Percentiles rank a stretch among this genome's conserved stretches.
Conservation (phyloP, 2,329 filamentous ascomycete genomes). For the Sordariomycetes sp. region DNA sequence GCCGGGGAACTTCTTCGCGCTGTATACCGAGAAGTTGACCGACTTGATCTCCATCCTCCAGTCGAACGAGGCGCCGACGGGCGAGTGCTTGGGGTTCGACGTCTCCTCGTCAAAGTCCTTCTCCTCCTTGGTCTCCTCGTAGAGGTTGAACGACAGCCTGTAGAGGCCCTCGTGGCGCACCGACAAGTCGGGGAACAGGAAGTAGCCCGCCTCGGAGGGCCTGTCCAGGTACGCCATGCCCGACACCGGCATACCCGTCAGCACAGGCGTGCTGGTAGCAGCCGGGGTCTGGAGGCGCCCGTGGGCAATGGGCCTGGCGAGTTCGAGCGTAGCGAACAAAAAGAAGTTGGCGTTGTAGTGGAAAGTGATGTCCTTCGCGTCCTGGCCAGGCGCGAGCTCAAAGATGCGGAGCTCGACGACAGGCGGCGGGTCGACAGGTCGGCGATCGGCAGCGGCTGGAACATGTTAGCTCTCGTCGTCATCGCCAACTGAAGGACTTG, state of each 20-base stretch:
- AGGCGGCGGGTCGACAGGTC: slow-evolving; percentile 87
- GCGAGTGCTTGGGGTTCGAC: slow-evolving; percentile 22
- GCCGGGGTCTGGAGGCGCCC: slow-evolving; percentile 59
- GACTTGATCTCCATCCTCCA: slow-evolving; percentile 89
- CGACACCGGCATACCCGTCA: slow-evolving; percentile 89
- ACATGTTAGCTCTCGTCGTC: neutral
- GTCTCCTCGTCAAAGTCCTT: slow-evolving; percentile 57
- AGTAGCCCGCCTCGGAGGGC: slow-evolving; percentile 72
- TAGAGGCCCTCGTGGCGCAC: slow-evolving; percentile 94
- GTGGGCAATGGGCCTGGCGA: slow-evolving; percentile 72
- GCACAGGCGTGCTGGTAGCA: slow-evolving; percentile 66
- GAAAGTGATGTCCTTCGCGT: slow-evolving; percentile 68
- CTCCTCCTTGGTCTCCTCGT: slow-evolving; percentile 82
- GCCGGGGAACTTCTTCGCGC: slow-evolving; percentile 97
- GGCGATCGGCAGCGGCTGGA: slow-evolving; percentile 71
- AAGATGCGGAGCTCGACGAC: slow-evolving; percentile 86
- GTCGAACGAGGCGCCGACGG: slow-evolving; percentile 44
- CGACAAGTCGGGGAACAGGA: slow-evolving; percentile 94
- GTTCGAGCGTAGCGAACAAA: slow-evolving; percentile 83
- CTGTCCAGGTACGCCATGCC: slow-evolving; percentile 94
- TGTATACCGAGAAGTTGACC: slow-evolving; percentile 76
- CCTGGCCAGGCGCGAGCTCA: slow-evolving; percentile 51
- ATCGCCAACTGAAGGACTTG: neutral
- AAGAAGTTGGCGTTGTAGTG: slow-evolving; percentile 96
- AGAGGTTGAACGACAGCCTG: slow-evolving; percentile 82